Base-by-base conservation (phyloP, 2,329 filamentous ascomycete species). In the Hawksworthiomyces lignivorus region DNA sequence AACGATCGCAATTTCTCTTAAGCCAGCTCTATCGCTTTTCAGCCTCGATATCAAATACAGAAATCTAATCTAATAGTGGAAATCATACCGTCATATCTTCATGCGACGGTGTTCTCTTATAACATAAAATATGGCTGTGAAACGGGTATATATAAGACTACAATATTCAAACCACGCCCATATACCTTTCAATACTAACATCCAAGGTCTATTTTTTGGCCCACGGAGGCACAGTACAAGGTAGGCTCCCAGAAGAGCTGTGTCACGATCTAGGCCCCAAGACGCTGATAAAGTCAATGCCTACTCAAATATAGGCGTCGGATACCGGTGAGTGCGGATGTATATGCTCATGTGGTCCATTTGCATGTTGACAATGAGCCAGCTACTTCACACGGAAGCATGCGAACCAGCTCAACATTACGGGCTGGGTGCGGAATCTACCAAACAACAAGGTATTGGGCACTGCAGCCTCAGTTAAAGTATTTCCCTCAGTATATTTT, bases 191-290 rank as follows among this genome's bases (percentile, higher is more conserved):
- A 29, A 15, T 14, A 9, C n/a, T n/a, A n/a, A n/a, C n/a, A n/a
- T n/a, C 19, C 10, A 36, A 81, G 76, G 62, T 80, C 24, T 77
- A 76, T 51, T 83, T 81, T 55, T 62, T 74, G 14, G 81, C 79
- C 44, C 77, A 84, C 52, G 82, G 82, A 41, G 70, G 70, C 12
- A 50, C 51, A 29, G 83, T 87, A 11, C 82, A 87, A 72, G 82
- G 82, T 80, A 62, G 47, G 33, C 18, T 33, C 21, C n/a, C 21
- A 1, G 28, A 19, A 4, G 27, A 17, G 12, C 9, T 32, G 15
- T 36, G 39, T 27, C 18, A 22, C 12, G 12, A 19, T n/a, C 20
- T 3, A n/a, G n/a, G n/a, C n/a, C n/a, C n/a, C n/a, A n/a, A n/a
- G n/a, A n/a, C n/a, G n/a, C n/a, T n/a, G n/a, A n/a, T n/a, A n/a